These are phyloP conservation scores for Hapsidospora chrysogenum DNA, from an alignment of 495 filamentous ascomycete genomes.

Conservation along the genomic window DNA sequence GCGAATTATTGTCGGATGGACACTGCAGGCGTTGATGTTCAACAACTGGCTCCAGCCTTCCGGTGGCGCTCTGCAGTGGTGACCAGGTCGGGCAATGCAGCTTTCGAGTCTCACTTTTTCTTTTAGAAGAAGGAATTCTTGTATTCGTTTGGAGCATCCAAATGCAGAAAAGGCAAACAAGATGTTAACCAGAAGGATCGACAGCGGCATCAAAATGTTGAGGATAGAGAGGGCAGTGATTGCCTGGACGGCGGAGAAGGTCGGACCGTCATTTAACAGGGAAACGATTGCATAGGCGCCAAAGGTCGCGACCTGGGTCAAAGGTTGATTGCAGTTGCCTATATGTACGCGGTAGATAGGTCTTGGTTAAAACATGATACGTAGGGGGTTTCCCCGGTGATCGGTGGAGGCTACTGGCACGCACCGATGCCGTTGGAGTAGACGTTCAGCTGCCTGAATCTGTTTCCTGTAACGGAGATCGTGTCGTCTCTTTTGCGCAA, in stretches of 20 bases:
- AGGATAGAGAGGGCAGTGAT: conserved; percentile 40
- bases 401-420: neutral
- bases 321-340: neutral
- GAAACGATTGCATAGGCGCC: conserved; percentile 24
- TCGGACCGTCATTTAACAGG: conserved; percentile 17
- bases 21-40: neutral
- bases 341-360: too few species aligned
- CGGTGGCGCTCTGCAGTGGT: too few species aligned
- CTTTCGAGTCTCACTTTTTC: conserved; percentile 1
- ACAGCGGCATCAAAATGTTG: conserved; percentile 32
- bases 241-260: conserved; percentile 23
- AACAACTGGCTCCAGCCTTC: too few species aligned
- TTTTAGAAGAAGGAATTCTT: conserved; percentile 23
- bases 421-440: neutral
- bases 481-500: conserved; percentile 9
- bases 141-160: conserved; percentile 37
- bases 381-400: too few species aligned
- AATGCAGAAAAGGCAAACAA: conserved; percentile 29
- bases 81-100: neutral
- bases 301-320: conserved; percentile 30
- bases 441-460: conserved; percentile 3
- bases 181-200: conserved; percentile 32
- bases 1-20: neutral
- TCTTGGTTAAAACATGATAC: too few species aligned
- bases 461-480: conserved; percentile 8